These are phyloP conservation scores for Delphinella strobiligena DNA, from an alignment of 2,329 filamentous ascomycete species.

Conservation along the genomic window DNA sequence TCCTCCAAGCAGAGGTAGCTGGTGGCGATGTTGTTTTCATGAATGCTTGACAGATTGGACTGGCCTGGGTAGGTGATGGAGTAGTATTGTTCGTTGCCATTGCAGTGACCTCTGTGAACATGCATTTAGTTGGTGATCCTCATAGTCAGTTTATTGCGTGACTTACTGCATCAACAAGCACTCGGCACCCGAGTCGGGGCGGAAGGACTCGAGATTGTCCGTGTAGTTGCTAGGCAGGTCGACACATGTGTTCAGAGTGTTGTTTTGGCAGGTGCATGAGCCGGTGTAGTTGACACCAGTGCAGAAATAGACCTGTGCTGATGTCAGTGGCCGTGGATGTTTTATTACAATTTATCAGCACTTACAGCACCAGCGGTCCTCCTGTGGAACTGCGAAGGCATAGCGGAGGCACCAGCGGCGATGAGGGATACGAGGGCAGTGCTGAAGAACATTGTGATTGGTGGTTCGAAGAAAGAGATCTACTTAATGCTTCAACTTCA, in stretches of 20 bases:
- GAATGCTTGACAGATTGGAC: conserved; percentile 2
- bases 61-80: conserved; percentile 1
- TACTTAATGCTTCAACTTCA: no score
- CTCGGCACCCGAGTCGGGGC: conserved; percentile 3
- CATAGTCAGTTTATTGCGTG: not conserved
- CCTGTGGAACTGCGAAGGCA: conserved; percentile 2
- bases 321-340: not conserved
- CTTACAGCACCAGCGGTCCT: conserved; percentile 2
- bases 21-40: conserved; percentile 3
- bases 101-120: conserved; percentile 3
- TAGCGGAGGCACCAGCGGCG: conserved; percentile 2
- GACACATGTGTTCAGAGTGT: conserved; percentile 4
- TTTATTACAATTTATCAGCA: not conserved
- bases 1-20: conserved; percentile 5
- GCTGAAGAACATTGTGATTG: conserved; percentile 6
- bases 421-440: conserved; percentile 5
- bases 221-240: conserved; percentile 1
- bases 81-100: not conserved
- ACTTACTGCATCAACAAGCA: conserved; percentile 4
- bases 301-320: conserved; percentile 2
- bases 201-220: conserved; percentile 4
- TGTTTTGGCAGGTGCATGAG: not conserved
- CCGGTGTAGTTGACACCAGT: conserved; percentile 7
- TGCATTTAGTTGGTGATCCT: not conserved
- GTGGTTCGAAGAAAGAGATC: no score